Evolutionary conservation across 805 yeast genomes (phyloP), one percentile per base, ranked within the genome.

Genomic region (Wickerhamomyces chaumierensis): DNA sequence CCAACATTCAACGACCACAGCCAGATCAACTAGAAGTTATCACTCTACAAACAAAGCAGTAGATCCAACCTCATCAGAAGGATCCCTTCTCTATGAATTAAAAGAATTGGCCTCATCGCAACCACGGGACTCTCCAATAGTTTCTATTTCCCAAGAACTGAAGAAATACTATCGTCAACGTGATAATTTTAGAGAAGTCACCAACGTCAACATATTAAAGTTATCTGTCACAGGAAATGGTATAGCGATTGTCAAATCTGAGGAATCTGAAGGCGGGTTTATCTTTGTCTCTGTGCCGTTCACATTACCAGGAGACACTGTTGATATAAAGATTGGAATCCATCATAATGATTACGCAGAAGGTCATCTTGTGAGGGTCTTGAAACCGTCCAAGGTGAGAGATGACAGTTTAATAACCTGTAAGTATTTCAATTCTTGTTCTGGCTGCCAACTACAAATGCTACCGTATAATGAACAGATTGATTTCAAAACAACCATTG

Each of bases 381-480:
- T 63, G 3, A 36, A 55, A 45, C 48, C 64, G 2, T 68, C 81
- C 40, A 2, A 46, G 33, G 27, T 56, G 66, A 52, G 84, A 45
- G 59, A 73, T 19, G 68, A 84, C 43, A 76, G 78, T 42, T 52
- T 63, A 6, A 67, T 82, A 36, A 71, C 75, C 37, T 73, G 74
- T 46, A 67, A 73, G 46, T 85, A 90, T 61, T 90, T 88, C 61
- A 88, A 88, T 5, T 72, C 73, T 44, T 88, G 96, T 55, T 83
- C 94, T 1, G 97, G 97, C 2, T 88, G 97, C 57, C 97, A 92
- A 60, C 81, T 78, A 52, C 97, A 90, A 54, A 78, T 76, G 61
- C 61, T 86, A 21, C 63, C 71, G 1, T 90, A 90, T 56, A 69
- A 68, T 0, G 67, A 76, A 31, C 97, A 90, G 61, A 65, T 90